These are phyloP conservation scores for Lignosus rhinocerotis DNA, from an alignment of 1,284 basidiomycete genomes.

Conservation along the genomic window DNA sequence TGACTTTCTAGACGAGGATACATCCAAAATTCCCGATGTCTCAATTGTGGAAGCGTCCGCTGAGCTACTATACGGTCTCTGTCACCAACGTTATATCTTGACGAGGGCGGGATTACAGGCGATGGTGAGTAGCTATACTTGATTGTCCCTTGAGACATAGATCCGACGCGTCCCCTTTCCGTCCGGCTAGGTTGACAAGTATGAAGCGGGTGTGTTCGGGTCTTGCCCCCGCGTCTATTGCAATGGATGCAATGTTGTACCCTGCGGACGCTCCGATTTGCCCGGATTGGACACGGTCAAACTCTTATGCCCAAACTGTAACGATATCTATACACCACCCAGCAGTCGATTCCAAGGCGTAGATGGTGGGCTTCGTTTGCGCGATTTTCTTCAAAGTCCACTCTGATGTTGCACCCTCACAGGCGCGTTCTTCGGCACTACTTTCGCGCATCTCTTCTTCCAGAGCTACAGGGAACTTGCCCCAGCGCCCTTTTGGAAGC, in stretches of 20 bases:
- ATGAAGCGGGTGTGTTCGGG: conserved; percentile 91
- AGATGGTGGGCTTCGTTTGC: conserved; percentile 64
- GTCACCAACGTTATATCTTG: conserved; percentile 96
- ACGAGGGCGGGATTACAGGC: conserved; percentile 92
- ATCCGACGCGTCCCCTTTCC: background rate
- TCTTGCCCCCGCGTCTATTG: conserved; percentile 97
- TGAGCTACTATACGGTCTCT: conserved; percentile 95
- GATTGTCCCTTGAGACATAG: too few relatives aligned
- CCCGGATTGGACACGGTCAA: conserved; percentile 99
- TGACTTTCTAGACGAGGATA: conserved; percentile 76
- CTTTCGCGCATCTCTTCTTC: conserved; percentile 97
- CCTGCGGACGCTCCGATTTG: conserved; percentile 94
- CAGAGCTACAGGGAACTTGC: conserved; percentile 93
- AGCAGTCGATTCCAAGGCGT: conserved; percentile 95
- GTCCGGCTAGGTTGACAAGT: conserved; percentile 83
- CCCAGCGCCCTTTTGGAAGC: conserved; percentile 84
- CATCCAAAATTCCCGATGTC: conserved; percentile 89
- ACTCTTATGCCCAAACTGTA: conserved; percentile 97
- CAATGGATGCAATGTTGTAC: conserved; percentile 86
- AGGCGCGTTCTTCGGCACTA: conserved; percentile 99
- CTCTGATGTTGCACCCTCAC: conserved; percentile 3
- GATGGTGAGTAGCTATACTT: conserved; percentile 71
- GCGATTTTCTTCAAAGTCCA: background rate
- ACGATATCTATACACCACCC: conserved; percentile 95
- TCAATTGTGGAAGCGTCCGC: conserved; percentile 98